Evolutionary conservation across 805 yeast species (phyloP), one percentile per base, ranked within the genome.

Genomic region (Lipomyces sp.): DNA sequence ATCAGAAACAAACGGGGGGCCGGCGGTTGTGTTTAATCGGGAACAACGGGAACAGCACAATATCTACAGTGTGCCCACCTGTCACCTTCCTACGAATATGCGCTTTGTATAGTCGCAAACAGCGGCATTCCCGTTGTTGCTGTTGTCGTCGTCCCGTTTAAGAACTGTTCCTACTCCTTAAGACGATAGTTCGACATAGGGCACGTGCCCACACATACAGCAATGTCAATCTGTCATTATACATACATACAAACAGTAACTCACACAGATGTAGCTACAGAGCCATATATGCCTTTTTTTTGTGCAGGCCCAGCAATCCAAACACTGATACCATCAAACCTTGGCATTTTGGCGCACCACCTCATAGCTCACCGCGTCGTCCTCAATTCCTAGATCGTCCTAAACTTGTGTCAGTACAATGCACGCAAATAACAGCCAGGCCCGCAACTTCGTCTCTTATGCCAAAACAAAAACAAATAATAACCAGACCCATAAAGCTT

Each of bases 401-500:
- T 51, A 32, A 4, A 15, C 54, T 34, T 24, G 35, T 3, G 54
- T 51, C 32, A 51, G 54, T 29, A 51, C 15, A 29, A 3, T 3
- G 30, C 29, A 51, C n/a, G 13, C 34, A 24, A 24, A 24, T 24
- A 24, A 24, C 24, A 24, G 24, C 24, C 24, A 24, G 24, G 24
- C 24, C 24, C 24, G 33, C 33, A 51, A 51, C 0, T 32, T 11
- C 3, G 11, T 32, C 33, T 51, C 3, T 32, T 7, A 3, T 18
- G 29, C 13, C 54, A 5, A 51, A 18, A 51, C 24, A 15, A 51
- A 6, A 30, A 24, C 1, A 24, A 24, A 24, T 24, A 6, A 30
- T 6, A 8, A 51, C 39, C 64, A 34, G 35, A 64, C 68, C 68
- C 68, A 64, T 7, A 65, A 48, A 32, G n/a, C 37, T 29, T 53